Base-by-base conservation (phyloP, 192 early-diverging fungal species). In the Backusella tuberculispora region DNA sequence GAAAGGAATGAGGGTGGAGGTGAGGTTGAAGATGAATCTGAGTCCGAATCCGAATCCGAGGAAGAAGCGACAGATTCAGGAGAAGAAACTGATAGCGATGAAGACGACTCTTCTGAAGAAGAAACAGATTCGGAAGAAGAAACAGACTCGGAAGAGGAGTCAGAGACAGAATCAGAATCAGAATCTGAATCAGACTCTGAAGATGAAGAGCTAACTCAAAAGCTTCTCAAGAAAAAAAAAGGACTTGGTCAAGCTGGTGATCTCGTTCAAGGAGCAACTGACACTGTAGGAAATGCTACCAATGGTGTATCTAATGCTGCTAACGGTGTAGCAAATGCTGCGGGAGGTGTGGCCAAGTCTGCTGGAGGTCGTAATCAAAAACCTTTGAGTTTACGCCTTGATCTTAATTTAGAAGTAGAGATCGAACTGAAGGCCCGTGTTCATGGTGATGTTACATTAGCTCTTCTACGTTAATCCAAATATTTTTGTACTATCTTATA, bases 381-480 rank as follows among this genome's bases (percentile, higher is more conserved):
- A 9, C 66, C 66, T 42, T 41, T 67, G 37, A 67, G 66, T 43
- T 41, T 73, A 34, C 48, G 74, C 26, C 45, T 75, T 21, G 74
- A 75, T 56, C 65, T 75, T 40, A 75, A 75, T 21, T 38, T 75
- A 7, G 74, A 75, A 9, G 64, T 75, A 14, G 74, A 75, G 14
- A 69, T 75, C 26, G 74, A 75, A 53, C 40, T 75, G 17, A 75
- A 75, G 46, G 74, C 74, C n/a, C 42, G 37, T 29, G 47, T 75
- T 13, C 74, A 68, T 69, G 74, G 74, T 75, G 74, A 75, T 75
- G 48, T 75, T 68, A 75, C 74, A 69, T 46, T 75, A 8, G 48
- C 74, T 17, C 74, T 75, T 34, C 37, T 75, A 17, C 41, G 72
- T 46, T 74, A 74, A 67, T 19, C 4, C 53, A 13, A 13, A 60